A percentile compares a stretch with the other conserved stretches of the same genome.
Conservation (phyloP, 2,329 filamentous ascomycete species). For the Fusarium clavum region DNA sequence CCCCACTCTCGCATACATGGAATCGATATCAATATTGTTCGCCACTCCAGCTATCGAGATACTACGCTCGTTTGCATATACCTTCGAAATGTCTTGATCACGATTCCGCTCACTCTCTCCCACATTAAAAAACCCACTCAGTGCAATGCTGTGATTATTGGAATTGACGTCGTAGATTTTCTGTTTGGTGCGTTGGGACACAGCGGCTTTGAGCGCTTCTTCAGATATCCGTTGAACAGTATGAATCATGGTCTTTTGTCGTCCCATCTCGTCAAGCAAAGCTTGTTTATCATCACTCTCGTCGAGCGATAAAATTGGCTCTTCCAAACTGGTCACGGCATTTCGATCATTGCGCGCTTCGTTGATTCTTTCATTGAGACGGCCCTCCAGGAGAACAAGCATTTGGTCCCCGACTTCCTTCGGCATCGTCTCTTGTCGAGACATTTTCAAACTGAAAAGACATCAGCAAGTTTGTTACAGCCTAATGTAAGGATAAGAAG, state of each 20-base stretch:
- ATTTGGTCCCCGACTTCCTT: fast-evolving
- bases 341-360: not conserved
- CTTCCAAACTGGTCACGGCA: fast-evolving
- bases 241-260: not conserved
- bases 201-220: not conserved
- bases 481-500: too few species aligned
- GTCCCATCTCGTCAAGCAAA: fast-evolving
- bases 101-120: fast-evolving
- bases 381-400: fast-evolving
- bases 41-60: not conserved
- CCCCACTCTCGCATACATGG: too few species aligned
- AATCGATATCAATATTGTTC: not conserved
- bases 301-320: too few species aligned
- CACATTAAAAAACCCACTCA: not conserved
- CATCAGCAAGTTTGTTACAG: too few species aligned
- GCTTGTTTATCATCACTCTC: fast-evolving
- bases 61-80: fast-evolving
- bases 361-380: fast-evolving
- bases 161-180: not conserved
- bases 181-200: not conserved
- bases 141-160: not conserved
- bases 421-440: not conserved
- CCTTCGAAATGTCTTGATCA: not conserved
- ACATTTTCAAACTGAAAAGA: not conserved
- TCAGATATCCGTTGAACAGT: fast-evolving